Base-by-base conservation (phyloP, 108 stramenopile genomes). In the Pinguiococcus pyrenoidosus region DNA sequence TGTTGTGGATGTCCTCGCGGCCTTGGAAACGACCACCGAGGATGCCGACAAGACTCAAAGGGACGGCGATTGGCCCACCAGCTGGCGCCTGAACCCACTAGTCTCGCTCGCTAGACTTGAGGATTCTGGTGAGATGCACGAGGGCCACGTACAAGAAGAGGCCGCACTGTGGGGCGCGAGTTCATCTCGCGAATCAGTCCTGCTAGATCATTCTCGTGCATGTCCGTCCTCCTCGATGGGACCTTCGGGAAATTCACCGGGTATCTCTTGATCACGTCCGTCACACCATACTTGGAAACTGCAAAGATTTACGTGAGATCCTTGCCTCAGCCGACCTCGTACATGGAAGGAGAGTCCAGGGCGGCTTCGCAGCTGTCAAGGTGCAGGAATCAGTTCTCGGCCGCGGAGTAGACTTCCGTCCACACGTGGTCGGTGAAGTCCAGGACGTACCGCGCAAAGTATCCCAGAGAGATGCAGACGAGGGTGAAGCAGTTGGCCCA, bases 381-480 rank as follows among this genome's bases (percentile, higher is more conserved):
- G 69, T 90, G 88, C 44, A 91, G 34, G 86, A 85, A 94, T 0
- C 74, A 37, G 25, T 69, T 75, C 33, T 49, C 56, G 12, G 56
- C 49, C 0, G 59, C 51, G 21, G 52, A 49, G 61, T 73, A 83
- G 5, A 89, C 84, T 73, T 99, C 96, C 13, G 63, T 68, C 96
- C 96, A 99, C 4, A 99, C 87, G 52, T 99, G 96, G 71, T 99
- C 96, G 10, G 90, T 93, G 52, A 74, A 81, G 69, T 99, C 96
- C 26, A 82, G 40, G 13, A 91, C 79, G 54, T 84, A 79, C 18
- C 96, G 71, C 0, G 89, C 83, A 47, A 94, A 89, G 51, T 86
- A 85, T 16, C 92, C 92, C 2, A 75, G 58, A 4, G 92, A 67
- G 14, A 82, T 69, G 47, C 80, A 82, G 55, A 76, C 69, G 27